Percentiles rank a stretch among this genome's conserved stretches.
These are phyloP conservation scores for Hamigera avellanea DNA, from an alignment of 495 filamentous ascomycete species.

Conservation along the genomic window DNA sequence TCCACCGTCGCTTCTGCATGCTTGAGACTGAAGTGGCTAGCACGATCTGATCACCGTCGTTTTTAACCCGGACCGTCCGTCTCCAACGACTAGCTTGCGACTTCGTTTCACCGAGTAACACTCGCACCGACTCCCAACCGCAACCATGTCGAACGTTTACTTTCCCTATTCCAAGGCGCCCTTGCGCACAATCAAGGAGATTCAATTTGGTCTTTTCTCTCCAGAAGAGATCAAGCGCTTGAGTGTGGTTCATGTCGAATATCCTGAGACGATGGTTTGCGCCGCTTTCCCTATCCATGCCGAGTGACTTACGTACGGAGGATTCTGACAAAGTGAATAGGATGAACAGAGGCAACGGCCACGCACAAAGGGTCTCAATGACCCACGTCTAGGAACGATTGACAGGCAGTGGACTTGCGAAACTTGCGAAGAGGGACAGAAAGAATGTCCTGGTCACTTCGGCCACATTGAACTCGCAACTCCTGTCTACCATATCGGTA, in stretches of 20 bases:
- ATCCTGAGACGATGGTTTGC: constrained; percentile 89
- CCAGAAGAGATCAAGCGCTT: constrained; percentile 97
- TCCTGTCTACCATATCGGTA: constrained; percentile 81
- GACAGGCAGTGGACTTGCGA: constrained; percentile 88
- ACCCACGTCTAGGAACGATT: constrained; percentile 87
- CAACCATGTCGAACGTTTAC: constrained; percentile 84
- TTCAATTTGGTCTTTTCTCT: constrained; percentile 93
- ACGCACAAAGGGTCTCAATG: constrained; percentile 80
- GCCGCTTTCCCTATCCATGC: constrained; percentile 5
- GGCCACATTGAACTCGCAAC: constrained; percentile 93
- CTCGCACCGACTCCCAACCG: constrained; percentile 7
- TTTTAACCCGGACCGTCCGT: not conserved
- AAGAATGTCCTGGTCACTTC: constrained; percentile 93
- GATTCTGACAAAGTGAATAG: constrained; percentile 26
- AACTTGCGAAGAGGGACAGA: constrained; percentile 88
- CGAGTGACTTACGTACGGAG: no score
- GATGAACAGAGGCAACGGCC: constrained; percentile 84
- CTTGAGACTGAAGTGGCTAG: not conserved
- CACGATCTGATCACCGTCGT: not conserved
- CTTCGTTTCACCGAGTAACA: constrained; percentile 1
- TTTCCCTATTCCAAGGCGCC: constrained; percentile 91
- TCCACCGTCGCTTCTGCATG: constrained; percentile 19
- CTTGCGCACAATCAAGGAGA: constrained; percentile 90
- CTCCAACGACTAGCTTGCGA: not conserved
- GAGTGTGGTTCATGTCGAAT: constrained; percentile 86